Base-by-base conservation (phyloP, 2,329 filamentous ascomycete species). In the Diatrype stigma region DNA sequence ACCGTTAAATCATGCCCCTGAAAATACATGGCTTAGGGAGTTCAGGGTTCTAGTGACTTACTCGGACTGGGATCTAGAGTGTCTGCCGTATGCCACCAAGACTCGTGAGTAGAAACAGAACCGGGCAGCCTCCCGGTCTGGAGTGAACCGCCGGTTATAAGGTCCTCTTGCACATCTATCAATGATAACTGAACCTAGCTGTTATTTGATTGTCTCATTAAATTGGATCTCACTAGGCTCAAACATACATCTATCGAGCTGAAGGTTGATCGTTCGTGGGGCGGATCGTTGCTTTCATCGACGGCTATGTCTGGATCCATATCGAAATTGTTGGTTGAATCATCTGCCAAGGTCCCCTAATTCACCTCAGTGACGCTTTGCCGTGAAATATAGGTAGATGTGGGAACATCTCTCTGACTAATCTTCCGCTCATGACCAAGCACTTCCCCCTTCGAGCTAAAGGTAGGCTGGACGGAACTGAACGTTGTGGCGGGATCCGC, bases 281-380 rank as follows among this genome's bases (percentile, higher is more conserved):
- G 12, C n/a, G 19, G 12, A 42, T 14, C n/a, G 19, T 17, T 11
- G 2, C 12, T 2, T n/a, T 47, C 49, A 22, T 42, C 14, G n/a
- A 40, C 21, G 26, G 47, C 47, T 4, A 30, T 19, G 37, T 47
- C 28, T 5, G 37, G 22, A 12, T 51, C 50, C 22, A 48, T 21
- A 28, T 17, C 21, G 45, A 21, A 22, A 6, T 51, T 48, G 26
- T 21, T 32, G 44, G 47, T 32, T 6, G 45, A 48, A 49, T 34
- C 40, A 16, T 56, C 54, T 35, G 53, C 51, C 14, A 57, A 47
- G 10, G 50, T 56, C 26, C 56, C 59, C 65, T 60, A 67, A 42
- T 60, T 58, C 37, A 66, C 59, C 45, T 67, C 62, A 19, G 63
- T 65, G n/a, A 67, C 59, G 37, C 64, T 67, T 38, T 65, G 63